A percentile compares a stretch with the other conserved stretches of the same genome.
phyloP scores from a whole-genome alignment of 1,284 basidiomycete species.

The Xerocomus alliaceus region DNA sequence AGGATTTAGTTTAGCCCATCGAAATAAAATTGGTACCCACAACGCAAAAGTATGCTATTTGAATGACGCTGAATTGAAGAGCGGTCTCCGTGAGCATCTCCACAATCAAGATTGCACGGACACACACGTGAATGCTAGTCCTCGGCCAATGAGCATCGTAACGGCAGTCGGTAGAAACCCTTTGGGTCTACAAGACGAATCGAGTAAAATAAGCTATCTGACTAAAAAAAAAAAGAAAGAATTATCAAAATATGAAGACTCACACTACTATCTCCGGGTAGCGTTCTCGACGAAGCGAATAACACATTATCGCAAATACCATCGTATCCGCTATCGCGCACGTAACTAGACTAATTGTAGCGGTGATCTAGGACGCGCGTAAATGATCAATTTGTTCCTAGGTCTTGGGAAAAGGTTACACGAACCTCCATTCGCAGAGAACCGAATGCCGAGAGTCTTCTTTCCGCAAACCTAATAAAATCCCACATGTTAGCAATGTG shows the following conservation, averaged over 20 bases:
- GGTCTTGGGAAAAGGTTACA: not conserved
- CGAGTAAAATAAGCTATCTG: not conserved
- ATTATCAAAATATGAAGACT: slow-evolving; percentile 14
- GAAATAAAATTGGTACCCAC: slow-evolving; percentile 27
- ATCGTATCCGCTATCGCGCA: slow-evolving; percentile 33
- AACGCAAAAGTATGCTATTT: slow-evolving; percentile 31
- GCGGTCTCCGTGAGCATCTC: not conserved
- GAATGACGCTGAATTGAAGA: slow-evolving; percentile 27
- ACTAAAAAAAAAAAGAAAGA: not conserved
- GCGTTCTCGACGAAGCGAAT: slow-evolving; percentile 36
- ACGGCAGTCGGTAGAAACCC: slow-evolving; percentile 14
- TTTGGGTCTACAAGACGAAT: slow-evolving; percentile 21
- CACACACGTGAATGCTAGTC: slow-evolving; percentile 40
- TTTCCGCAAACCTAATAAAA: slow-evolving; percentile 28
- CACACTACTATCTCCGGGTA: slow-evolving; percentile 40
- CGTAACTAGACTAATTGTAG: slow-evolving; percentile 31
- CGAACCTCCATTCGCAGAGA: slow-evolving; percentile 31
- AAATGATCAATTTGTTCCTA: not conserved
- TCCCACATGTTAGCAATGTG: slow-evolving; percentile 15
- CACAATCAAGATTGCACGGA: not conserved
- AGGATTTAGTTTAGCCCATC: not conserved
- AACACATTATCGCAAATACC: slow-evolving; percentile 36
- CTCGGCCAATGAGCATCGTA: slow-evolving; percentile 40
- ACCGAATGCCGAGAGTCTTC: slow-evolving; percentile 31
- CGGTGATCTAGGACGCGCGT: slow-evolving; percentile 21